A percentile compares a stretch with the other conserved stretches of the same genome.
Conservation (phyloP, 2,329 filamentous ascomycete genomes). For the Alternaria sp. region DNA sequence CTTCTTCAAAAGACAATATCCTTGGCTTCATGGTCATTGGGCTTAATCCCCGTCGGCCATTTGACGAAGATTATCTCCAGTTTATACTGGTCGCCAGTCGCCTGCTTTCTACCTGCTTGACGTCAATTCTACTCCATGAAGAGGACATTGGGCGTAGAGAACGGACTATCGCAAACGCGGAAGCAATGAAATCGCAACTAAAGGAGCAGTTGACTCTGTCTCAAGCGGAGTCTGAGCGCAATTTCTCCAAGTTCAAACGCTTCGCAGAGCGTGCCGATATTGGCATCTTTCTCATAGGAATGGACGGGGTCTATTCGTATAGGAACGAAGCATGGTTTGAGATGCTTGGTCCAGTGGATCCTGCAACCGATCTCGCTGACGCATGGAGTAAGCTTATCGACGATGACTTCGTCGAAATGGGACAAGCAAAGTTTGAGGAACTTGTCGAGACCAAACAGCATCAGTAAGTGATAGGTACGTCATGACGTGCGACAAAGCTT, state of each 20-base stretch:
- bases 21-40: constrained; percentile 51
- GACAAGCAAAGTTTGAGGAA: constrained; percentile 20
- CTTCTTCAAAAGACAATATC: constrained; percentile 39
- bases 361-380: constrained; percentile 19
- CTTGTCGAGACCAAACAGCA: constrained; percentile 24
- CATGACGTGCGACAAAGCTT: not conserved
- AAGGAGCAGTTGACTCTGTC: constrained; percentile 38
- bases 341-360: constrained; percentile 31
- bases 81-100: constrained; percentile 46
- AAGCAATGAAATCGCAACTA: constrained; percentile 45
- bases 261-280: constrained; percentile 50
- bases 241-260: constrained; percentile 44
- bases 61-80: constrained; percentile 49
- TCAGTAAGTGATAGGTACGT: constrained; percentile 11
- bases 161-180: constrained; percentile 41
- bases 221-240: constrained; percentile 40
- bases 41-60: constrained; percentile 47
- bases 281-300: constrained; percentile 50
- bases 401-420: constrained; percentile 16
- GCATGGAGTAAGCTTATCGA: constrained; percentile 29
- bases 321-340: constrained; percentile 50
- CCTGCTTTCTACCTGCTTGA: constrained; percentile 47
- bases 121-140: constrained; percentile 50
- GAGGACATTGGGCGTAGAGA: constrained; percentile 46
- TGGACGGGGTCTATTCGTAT: constrained; percentile 48